Conservation (phyloP, 1,284 basidiomycete genomes). For the Rhodotorula sp. region DNA sequence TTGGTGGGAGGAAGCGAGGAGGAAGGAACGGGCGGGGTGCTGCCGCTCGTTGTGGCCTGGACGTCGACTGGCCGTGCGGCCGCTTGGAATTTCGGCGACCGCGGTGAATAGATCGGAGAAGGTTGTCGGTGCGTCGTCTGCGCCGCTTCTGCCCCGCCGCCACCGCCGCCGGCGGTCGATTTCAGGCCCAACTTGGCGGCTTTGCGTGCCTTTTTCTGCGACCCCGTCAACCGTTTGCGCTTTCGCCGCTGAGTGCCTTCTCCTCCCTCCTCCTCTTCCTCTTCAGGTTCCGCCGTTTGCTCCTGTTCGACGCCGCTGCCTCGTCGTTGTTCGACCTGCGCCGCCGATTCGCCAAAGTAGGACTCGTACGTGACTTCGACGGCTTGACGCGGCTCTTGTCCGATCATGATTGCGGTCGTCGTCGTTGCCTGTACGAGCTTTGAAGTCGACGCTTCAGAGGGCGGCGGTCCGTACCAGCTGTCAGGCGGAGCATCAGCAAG, state of each 20-base stretch:
- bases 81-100: no score
- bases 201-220: slow-evolving; percentile 31
- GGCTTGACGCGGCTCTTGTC: background rate
- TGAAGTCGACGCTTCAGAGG: slow-evolving; percentile 19
- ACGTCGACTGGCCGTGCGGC: no score
- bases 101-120: background rate
- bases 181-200: slow-evolving; percentile 10
- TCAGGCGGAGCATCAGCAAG: background rate
- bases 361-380: background rate
- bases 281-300: background rate
- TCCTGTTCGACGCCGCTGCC: background rate
- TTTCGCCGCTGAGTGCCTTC: slow-evolving; percentile 7
- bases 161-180: background rate
- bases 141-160: background rate
- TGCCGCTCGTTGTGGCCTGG: no score
- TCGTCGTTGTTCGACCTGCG: background rate
- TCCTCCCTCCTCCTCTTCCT: background rate
- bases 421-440: background rate
- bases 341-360: background rate
- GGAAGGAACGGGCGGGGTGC: background rate
- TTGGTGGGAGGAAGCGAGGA: background rate
- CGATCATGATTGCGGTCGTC: background rate
- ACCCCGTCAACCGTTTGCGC: slow-evolving; percentile 29
- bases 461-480: slow-evolving; percentile 37
- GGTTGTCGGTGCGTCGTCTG: background rate